phyloP scores from a whole-genome alignment of 306 rosid genomes.

The Dryas alaskensis region DNA sequence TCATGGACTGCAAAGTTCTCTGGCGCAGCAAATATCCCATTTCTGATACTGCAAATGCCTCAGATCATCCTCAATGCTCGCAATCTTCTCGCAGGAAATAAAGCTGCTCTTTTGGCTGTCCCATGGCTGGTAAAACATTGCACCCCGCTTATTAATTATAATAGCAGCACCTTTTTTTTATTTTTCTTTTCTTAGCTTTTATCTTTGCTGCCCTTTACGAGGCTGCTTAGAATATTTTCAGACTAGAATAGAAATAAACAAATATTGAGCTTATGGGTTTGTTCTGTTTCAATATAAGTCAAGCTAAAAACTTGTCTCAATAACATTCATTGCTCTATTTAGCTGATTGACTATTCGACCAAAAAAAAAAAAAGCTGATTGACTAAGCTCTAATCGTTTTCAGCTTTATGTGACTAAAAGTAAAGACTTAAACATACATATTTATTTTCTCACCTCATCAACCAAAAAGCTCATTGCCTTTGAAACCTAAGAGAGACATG shows the following conservation, averaged over 20 bases:
- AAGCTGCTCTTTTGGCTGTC: conserved; percentile 67
- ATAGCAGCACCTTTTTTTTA: not conserved
- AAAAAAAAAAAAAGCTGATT: not conserved
- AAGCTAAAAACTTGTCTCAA: not conserved
- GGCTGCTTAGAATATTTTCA: not conserved
- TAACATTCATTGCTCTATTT: not conserved
- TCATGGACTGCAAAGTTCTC: conserved; percentile 76
- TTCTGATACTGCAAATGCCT: conserved; percentile 77
- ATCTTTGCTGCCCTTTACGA: not conserved
- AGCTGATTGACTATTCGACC: not conserved
- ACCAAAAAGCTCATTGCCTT: conserved; percentile 13
- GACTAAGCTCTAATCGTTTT: not conserved
- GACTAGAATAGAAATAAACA: not conserved
- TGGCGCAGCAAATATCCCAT: conserved; percentile 79
- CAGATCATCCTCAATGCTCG: conserved; percentile 78
- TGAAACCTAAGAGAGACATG: conserved; percentile 15
- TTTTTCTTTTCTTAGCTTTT: conserved; percentile 8
- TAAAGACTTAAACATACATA: not conserved
- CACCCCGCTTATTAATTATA: conserved; percentile 7
- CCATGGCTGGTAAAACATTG: conserved; percentile 68
- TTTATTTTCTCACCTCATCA: not conserved
- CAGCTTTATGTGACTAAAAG: not conserved
- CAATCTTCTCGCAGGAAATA: conserved; percentile 67
- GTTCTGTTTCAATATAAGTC: not conserved
- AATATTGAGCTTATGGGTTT: not conserved